Base-by-base conservation (phyloP, 2,329 filamentous ascomycete species). In the Xylaria polymorpha region DNA sequence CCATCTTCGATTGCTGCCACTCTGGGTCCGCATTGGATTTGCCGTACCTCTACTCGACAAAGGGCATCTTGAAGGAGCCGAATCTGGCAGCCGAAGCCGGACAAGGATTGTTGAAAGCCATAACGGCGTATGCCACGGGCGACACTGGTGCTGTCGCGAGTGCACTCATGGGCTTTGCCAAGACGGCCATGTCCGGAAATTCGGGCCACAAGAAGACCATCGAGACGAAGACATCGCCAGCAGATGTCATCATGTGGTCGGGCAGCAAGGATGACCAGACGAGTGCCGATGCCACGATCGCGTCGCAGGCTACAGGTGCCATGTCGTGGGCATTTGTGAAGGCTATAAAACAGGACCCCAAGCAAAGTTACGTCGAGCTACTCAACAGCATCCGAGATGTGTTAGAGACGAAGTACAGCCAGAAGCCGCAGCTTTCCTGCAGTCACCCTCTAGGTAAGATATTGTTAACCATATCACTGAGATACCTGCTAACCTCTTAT, bases 311-410 rank as follows among this genome's bases (percentile, higher is more conserved):
- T 35, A 98, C 96, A 0, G 96, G 96, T 61, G 96, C 96, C 78
- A 98, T 99, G 96, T 97, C 94, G 1, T 98, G 93, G 90, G 96
- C 96, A 10, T 99, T 99, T 80, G 94, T 99, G 79, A 92, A 86
- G 5, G 91, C 94, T 51, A 87, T 99, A 74, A 95, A 94, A 84
- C 97, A 97, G 87, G 97, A 98, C 80, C 94, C 95, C 0, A 94
- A 98, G 78, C 96, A 99, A 85, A 98, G 94, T 84, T 99, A 99
- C 78, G 94, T 99, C 61, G 92, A 98, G 83, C 85, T 99, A 71
- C 87, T 99, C 76, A 98, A 98, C 85, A 97, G 91, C 81, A 97
- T 99, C 77, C 92, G 96, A 71, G 94, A 98, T 75, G 94, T 98
- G 81, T 86, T 99, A 71, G 84, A 93, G 70, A 90, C 88, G 60